Evolutionary conservation across 2,329 filamentous ascomycete species (phyloP).

Genomic region (Fusarium begoniae): DNA sequence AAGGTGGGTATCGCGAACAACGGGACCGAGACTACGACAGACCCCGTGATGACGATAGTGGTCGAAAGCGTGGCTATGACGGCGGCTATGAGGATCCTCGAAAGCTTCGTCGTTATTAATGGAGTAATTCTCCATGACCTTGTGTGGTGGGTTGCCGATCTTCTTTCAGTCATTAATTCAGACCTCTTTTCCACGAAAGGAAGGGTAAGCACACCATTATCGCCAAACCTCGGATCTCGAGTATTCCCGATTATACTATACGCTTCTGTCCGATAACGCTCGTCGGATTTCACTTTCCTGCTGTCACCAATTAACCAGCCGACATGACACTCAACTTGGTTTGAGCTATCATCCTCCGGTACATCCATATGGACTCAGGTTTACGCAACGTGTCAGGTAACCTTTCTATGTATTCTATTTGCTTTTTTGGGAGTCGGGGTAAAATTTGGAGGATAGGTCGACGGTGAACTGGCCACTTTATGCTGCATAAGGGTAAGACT

Average conservation of each 20-base stretch:
- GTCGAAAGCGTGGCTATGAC: conserved; percentile 77
- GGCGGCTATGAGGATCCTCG: conserved; percentile 81
- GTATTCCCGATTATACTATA: neutral
- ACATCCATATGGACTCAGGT: conserved; percentile 13
- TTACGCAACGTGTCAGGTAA: conserved; percentile 39
- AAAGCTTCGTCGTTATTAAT: conserved; percentile 70
- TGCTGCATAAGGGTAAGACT: conserved; percentile 58
- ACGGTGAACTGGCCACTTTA: conserved; percentile 29
- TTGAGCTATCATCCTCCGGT: neutral
- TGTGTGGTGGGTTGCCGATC: conserved; percentile 40
- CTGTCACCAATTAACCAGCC: conserved; percentile 13
- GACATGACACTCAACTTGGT: neutral
- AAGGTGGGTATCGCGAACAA: conserved; percentile 63
- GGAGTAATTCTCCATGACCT: conserved; percentile 2
- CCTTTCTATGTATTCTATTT: conserved; percentile 44
- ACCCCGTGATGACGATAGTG: conserved; percentile 63
- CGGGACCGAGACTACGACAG: conserved; percentile 64
- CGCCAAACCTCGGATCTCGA: conserved; percentile 14
- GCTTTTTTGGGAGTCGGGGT: conserved; percentile 33
- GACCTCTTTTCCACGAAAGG: conserved; percentile 34
- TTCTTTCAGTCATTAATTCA: conserved; percentile 33
- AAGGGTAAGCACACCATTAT: conserved; percentile 33
- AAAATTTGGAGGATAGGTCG: conserved; percentile 15
- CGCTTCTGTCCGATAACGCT: neutral
- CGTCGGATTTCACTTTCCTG: neutral